Evolutionary conservation across 2,329 filamentous ascomycete genomes (phyloP), one percentile per base, ranked within the genome.

Genomic region (Kalaharituber pfeilii): DNA sequence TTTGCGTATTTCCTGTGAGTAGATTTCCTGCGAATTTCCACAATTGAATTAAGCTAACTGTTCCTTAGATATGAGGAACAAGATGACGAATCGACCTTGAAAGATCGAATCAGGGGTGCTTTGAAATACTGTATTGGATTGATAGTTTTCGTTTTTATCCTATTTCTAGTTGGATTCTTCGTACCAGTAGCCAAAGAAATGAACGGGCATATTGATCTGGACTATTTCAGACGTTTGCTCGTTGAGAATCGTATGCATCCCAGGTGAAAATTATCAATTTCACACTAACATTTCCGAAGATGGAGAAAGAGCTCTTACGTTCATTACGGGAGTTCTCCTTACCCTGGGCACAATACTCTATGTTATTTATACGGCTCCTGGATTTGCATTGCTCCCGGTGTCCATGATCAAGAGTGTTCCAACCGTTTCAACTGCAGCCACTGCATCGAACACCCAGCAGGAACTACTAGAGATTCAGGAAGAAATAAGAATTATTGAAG

Each of bases 111-210:
- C 57, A 82, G 81, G 76, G 81, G 81, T n/a, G 86, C 91, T 3
- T 72, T 85, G 66, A 94, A 93, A 70, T 96, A 95, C 70, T 95
- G 91, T 0, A 70, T 88, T 50, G 82, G 80, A 57, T 96, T 96
- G 67, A 70, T 96, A 49, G 69, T 81, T 30, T 75, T 96, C 5
- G 78, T 91, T 4, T 74, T 88, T 49, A 78, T 89, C 47, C 72
- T 98, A 13, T 94, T 98, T 73, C 69, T 95, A 20, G 76, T 96
- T 26, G 91, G 91, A 44, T 94, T 96, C 73, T 95, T 98, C 67
- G 81, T 93, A 0, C 91, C 91, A 0, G 80, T 86, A 4, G 81
- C 84, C 4, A 75, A 75, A 36, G 53, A 59, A 53, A 53, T 49
- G 22, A 57, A 59, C 39, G 52, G 57, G 11, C 79, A 86, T 65